Percentiles rank a stretch among this genome's conserved stretches.
These are phyloP conservation scores for Grosmannia serpens DNA, from an alignment of 2,329 filamentous ascomycete species.

Conservation along the genomic window DNA sequence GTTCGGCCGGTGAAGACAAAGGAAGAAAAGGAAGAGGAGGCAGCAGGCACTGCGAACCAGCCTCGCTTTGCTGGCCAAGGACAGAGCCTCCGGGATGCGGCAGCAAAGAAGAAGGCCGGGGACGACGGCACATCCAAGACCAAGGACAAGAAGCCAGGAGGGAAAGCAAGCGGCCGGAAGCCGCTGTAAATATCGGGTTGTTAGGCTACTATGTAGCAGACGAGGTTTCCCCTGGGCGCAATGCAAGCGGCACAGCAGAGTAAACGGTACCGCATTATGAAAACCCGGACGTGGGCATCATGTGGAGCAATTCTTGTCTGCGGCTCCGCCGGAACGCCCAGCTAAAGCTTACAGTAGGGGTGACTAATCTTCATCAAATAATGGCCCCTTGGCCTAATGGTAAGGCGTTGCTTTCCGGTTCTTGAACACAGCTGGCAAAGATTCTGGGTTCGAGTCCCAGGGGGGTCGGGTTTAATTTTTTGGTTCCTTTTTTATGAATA, in stretches of 20 bases:
- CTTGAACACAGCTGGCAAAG: slow-evolving; percentile 2
- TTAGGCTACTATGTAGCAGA: too few species aligned
- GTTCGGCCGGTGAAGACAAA: slow-evolving; percentile 78
- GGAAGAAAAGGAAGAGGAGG: slow-evolving; percentile 56
- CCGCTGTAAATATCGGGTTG: slow-evolving; percentile 15
- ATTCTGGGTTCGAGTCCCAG: slow-evolving; percentile 5
- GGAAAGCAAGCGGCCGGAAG: slow-evolving; percentile 34
- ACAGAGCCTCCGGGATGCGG: slow-evolving; percentile 53
- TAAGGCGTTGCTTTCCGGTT: slow-evolving; percentile 5
- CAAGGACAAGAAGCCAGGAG: slow-evolving; percentile 34
- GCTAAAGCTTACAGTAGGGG: neutral
- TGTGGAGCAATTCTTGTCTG: neutral
- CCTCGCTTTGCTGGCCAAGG: slow-evolving; percentile 78
- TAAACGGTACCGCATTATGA: neutral
- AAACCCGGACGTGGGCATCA: too few species aligned
- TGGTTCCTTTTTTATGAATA: neutral
- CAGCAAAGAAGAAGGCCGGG: slow-evolving; percentile 57
- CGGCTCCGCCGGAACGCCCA: neutral
- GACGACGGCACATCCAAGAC: slow-evolving; percentile 26
- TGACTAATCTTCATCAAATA: neutral
- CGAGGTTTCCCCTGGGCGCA: neutral
- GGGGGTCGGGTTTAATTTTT: slow-evolving; percentile 1
- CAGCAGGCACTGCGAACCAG: slow-evolving; percentile 50
- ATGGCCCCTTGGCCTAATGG: slow-evolving; percentile 4
- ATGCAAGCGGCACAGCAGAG: neutral